phyloP scores from a whole-genome alignment of 2,329 filamentous ascomycete species.

The Monosporascus sp. region DNA sequence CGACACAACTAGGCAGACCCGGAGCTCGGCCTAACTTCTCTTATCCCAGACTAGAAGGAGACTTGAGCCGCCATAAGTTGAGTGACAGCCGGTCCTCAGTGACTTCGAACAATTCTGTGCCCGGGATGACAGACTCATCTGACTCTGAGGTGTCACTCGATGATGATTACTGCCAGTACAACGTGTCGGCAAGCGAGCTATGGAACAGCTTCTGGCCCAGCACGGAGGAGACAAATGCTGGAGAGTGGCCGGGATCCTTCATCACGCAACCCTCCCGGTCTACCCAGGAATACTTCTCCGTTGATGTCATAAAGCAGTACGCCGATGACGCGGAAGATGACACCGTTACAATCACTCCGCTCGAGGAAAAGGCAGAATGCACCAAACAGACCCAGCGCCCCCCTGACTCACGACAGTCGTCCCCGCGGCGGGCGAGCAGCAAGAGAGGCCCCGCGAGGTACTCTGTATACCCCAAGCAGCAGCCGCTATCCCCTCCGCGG shows the following conservation, averaged over 20 bases:
- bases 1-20: constrained; percentile 11
- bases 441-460: constrained; percentile 24
- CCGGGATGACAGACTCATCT: constrained; percentile 46
- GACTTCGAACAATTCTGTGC: constrained; percentile 40
- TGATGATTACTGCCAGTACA: constrained; percentile 43
- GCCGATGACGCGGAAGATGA: constrained; percentile 15
- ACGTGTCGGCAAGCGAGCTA: constrained; percentile 37
- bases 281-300: constrained; percentile 14
- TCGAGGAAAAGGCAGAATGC: not conserved
- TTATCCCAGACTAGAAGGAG: constrained; percentile 24
- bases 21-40: constrained; percentile 29
- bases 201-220: constrained; percentile 49
- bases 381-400: constrained; percentile 14
- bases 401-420: constrained; percentile 1
- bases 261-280: constrained; percentile 9
- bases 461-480: constrained; percentile 38
- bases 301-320: constrained; percentile 6
- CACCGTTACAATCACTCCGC: constrained; percentile 18
- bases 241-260: constrained; percentile 1
- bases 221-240: not conserved
- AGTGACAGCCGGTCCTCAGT: constrained; percentile 35
- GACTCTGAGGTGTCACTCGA: constrained; percentile 48
- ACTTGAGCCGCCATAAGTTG: constrained; percentile 21
- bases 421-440: constrained; percentile 9
- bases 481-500: constrained; percentile 6